phyloP scores from a whole-genome alignment of 768 basidiomycete species.

The Fomitopsis serialis region DNA sequence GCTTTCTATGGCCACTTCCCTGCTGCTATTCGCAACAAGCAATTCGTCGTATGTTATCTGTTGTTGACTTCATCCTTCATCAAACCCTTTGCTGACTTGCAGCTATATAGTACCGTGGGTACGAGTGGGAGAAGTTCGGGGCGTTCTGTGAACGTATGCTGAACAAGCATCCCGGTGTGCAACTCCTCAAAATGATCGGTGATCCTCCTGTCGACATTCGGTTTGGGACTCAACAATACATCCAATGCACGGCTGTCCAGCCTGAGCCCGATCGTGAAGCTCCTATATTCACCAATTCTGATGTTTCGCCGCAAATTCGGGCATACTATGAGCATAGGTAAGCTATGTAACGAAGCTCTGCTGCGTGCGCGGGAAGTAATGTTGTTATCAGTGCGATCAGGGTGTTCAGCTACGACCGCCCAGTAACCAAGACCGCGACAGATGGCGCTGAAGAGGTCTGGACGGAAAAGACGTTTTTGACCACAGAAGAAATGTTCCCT shows the following conservation, averaged over 20 bases:
- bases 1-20: conserved; percentile 94
- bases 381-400: conserved; percentile 60
- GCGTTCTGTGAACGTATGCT: conserved; percentile 90
- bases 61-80: background rate
- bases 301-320: conserved; percentile 74
- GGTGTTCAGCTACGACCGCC: conserved; percentile 72
- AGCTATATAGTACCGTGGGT: conserved; percentile 73
- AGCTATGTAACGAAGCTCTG: conserved; percentile 6
- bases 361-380: background rate
- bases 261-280: conserved; percentile 79
- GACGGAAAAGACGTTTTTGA: conserved; percentile 85
- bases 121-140: conserved; percentile 91
- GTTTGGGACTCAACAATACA: conserved; percentile 74
- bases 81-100: background rate
- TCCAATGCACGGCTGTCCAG: conserved; percentile 81
- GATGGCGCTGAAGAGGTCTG: conserved; percentile 73
- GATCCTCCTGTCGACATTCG: conserved; percentile 81
- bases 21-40: conserved; percentile 76
- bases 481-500: conserved; percentile 86
- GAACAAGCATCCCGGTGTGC: conserved; percentile 83
- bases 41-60: conserved; percentile 67
- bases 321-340: conserved; percentile 87
- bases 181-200: conserved; percentile 63
- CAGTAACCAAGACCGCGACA: conserved; percentile 54
- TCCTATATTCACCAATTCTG: conserved; percentile 80